These are phyloP conservation scores for Botrytis medusae DNA, from an alignment of 2,329 filamentous ascomycete species.

Conservation along the genomic window DNA sequence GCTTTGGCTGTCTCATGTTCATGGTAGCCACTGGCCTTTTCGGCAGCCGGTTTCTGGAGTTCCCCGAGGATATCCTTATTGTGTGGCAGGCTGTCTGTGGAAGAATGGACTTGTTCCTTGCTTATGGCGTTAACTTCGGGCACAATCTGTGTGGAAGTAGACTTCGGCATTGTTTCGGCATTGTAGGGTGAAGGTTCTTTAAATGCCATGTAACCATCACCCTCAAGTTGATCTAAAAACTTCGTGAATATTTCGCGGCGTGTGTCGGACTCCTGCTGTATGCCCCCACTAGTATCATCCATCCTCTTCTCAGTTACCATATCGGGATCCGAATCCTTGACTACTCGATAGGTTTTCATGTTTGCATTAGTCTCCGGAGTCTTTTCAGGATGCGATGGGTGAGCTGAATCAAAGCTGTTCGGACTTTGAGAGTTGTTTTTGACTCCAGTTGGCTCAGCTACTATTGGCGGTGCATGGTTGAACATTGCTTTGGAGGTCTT, in stretches of 20 bases:
- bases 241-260: neutral
- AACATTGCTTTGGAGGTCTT: neutral
- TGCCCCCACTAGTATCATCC: neutral
- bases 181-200: neutral
- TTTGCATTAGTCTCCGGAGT: neutral
- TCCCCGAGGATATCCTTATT: neutral
- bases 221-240: slow-evolving; percentile 2
- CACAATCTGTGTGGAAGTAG: neutral
- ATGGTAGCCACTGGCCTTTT: neutral
- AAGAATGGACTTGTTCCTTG: neutral
- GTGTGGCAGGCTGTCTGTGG: neutral
- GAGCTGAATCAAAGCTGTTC: neutral
- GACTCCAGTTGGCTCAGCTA: neutral
- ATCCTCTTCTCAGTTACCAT: neutral
- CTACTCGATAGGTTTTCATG: neutral
- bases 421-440: neutral
- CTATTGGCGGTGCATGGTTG: neutral
- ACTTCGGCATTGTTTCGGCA: neutral
- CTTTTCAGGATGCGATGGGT: neutral
- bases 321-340: neutral
- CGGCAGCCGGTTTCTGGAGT: neutral
- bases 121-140: neutral
- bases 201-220: slow-evolving; percentile 9
- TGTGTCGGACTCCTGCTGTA: neutral
- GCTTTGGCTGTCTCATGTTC: neutral